Percentiles rank a stretch among this genome's conserved stretches.
phyloP scores from a whole-genome alignment of 768 basidiomycete genomes.

The Naganishia onofrii region DNA sequence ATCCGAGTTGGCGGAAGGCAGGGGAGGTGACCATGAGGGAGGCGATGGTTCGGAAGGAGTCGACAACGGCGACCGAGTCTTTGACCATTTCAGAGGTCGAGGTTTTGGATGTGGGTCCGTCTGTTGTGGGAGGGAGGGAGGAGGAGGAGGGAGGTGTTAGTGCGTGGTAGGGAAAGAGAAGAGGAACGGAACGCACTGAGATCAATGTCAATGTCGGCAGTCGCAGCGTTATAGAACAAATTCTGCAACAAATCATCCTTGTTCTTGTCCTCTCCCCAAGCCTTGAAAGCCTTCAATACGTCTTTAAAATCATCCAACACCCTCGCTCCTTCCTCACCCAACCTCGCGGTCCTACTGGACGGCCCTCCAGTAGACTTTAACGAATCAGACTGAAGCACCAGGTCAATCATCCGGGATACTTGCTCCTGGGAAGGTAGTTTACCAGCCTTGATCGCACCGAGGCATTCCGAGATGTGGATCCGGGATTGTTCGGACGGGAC shows the following conservation, averaged over 20 bases:
- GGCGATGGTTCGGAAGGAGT: conserved; percentile 50
- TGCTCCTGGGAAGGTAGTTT: conserved; percentile 47
- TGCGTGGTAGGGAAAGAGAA: neutral
- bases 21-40: conserved; percentile 51
- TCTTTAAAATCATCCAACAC: conserved; percentile 48
- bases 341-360: conserved; percentile 46
- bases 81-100: conserved; percentile 41
- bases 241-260: conserved; percentile 50
- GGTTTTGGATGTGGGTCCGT: conserved; percentile 24
- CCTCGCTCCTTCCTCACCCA: conserved; percentile 47
- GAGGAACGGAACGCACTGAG: conserved; percentile 25
- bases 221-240: conserved; percentile 51
- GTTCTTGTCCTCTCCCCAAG: conserved; percentile 54
- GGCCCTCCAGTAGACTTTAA: conserved; percentile 47
- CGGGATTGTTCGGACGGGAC: conserved; percentile 42
- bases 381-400: conserved; percentile 47
- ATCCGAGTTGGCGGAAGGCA: conserved; percentile 51
- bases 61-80: conserved; percentile 47
- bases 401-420: conserved; percentile 44
- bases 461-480: conserved; percentile 46
- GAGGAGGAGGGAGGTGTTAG: neutral
- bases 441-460: conserved; percentile 50
- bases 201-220: conserved; percentile 50
- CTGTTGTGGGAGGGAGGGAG: neutral
- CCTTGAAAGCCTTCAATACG: conserved; percentile 46